These are phyloP conservation scores for Heritiera littoralis DNA, from an alignment of 345 rosid genomes.

Conservation along the genomic window DNA sequence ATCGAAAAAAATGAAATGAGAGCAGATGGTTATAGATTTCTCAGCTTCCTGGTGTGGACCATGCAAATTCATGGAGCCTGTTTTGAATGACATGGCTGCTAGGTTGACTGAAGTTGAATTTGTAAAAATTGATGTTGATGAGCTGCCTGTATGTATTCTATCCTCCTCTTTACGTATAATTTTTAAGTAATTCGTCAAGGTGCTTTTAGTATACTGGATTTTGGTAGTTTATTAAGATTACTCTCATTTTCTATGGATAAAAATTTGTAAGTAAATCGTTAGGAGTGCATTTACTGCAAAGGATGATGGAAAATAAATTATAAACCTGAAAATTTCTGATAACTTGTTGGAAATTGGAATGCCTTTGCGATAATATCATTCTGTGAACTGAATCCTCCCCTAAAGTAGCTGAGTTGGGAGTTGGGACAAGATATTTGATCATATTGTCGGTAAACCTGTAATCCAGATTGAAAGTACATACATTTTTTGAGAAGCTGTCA, in stretches of 20 bases:
- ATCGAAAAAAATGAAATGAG: conserved; percentile 2
- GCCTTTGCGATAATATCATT: background rate
- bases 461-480: too few species aligned
- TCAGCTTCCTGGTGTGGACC: conserved; percentile 93
- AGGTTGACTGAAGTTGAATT: conserved; percentile 59
- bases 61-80: conserved; percentile 73
- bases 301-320: background rate
- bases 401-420: background rate
- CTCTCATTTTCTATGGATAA: background rate
- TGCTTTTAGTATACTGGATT: background rate
- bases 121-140: conserved; percentile 87
- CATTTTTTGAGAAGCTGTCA: background rate
- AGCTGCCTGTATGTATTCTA: conserved; percentile 55
- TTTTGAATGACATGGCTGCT: conserved; percentile 42
- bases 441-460: background rate
- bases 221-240: background rate
- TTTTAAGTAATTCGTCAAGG: background rate
- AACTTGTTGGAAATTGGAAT: background rate
- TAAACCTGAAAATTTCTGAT: background rate
- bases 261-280: background rate
- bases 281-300: background rate
- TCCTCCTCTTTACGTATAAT: background rate
- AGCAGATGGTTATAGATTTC: conserved; percentile 74
- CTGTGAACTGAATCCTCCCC: background rate
- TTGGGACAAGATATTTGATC: background rate